Evolutionary conservation across 805 yeast species (phyloP).

Genomic region (Yarrowia osloensis): DNA sequence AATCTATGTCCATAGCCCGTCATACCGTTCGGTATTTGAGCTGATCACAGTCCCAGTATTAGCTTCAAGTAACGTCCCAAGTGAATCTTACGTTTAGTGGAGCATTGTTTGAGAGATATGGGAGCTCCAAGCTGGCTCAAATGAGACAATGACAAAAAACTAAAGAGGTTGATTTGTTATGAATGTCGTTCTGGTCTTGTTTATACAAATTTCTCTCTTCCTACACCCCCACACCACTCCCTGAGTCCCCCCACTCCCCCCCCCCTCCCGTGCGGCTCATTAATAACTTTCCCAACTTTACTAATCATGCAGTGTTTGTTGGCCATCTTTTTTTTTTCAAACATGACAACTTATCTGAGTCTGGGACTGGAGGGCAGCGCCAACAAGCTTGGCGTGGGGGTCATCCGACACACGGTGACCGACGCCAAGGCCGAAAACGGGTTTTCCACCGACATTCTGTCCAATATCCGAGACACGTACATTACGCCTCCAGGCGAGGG

Average conservation of each 20-base stretch:
- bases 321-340: not conserved
- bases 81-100: too few relatives aligned
- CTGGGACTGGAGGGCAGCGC: constrained; percentile 97
- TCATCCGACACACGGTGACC: constrained; percentile 62
- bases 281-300: not conserved
- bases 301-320: not conserved
- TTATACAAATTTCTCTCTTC: too few relatives aligned
- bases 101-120: too few relatives aligned
- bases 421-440: constrained; percentile 36
- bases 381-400: constrained; percentile 92
- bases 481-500: constrained; percentile 98
- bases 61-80: too few relatives aligned
- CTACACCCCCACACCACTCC: not conserved
- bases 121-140: too few relatives aligned
- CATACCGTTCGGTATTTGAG: too few relatives aligned
- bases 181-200: too few relatives aligned
- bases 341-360: not conserved
- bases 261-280: not conserved
- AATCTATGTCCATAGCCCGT: too few relatives aligned
- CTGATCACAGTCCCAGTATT: too few relatives aligned
- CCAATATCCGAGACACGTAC: constrained; percentile 95
- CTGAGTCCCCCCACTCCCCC: not conserved
- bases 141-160: too few relatives aligned
- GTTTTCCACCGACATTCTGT: constrained; percentile 71
- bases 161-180: too few relatives aligned